Percentiles rank a stretch among this genome's conserved stretches.
phyloP scores from a whole-genome alignment of 2,329 filamentous ascomycete genomes.

The Diaporthe sp. region DNA sequence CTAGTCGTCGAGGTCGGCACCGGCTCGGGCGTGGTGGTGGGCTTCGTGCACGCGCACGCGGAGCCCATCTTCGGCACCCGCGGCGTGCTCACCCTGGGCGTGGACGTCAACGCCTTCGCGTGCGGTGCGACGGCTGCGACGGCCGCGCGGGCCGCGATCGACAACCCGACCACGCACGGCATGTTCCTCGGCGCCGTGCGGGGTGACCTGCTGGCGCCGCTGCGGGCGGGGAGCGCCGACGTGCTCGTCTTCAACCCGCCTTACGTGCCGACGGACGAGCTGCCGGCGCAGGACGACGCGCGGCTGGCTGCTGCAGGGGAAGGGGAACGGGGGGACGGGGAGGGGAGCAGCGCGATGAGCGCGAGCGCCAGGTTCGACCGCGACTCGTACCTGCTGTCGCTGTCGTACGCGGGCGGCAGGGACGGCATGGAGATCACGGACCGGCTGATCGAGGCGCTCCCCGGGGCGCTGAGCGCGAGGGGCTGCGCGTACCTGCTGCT shows the following conservation, averaged over 20 bases:
- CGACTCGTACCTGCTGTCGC: slow-evolving; percentile 84
- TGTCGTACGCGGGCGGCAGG: slow-evolving; percentile 89
- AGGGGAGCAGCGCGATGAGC: slow-evolving; percentile 37
- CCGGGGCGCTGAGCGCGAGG: slow-evolving; percentile 70
- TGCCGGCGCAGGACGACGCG: slow-evolving; percentile 68
- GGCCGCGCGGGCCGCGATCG: slow-evolving; percentile 61
- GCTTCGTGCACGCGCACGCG: slow-evolving; percentile 86
- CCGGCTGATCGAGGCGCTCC: slow-evolving; percentile 79
- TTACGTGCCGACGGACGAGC: slow-evolving; percentile 87
- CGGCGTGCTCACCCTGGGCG: slow-evolving; percentile 78
- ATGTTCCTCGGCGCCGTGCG: slow-evolving; percentile 76
- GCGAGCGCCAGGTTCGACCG: slow-evolving; percentile 72
- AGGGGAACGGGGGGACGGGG: slow-evolving; percentile 45
- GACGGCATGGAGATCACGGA: slow-evolving; percentile 97
- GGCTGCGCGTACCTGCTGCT: slow-evolving; percentile 92
- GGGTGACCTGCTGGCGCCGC: slow-evolving; percentile 76
- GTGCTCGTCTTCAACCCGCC: slow-evolving; percentile 96
- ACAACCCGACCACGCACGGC: slow-evolving; percentile 53
- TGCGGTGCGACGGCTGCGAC: slow-evolving; percentile 83
- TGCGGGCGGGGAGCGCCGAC: slow-evolving; percentile 76
- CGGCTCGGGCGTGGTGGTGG: slow-evolving; percentile 94
- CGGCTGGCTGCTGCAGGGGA: slow-evolving; percentile 44
- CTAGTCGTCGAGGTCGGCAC: slow-evolving; percentile 89
- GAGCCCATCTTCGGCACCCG: slow-evolving; percentile 77
- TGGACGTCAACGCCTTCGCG: slow-evolving; percentile 89